Conservation (phyloP, 1,284 basidiomycete species). For the Rhodotorula sp. region DNA sequence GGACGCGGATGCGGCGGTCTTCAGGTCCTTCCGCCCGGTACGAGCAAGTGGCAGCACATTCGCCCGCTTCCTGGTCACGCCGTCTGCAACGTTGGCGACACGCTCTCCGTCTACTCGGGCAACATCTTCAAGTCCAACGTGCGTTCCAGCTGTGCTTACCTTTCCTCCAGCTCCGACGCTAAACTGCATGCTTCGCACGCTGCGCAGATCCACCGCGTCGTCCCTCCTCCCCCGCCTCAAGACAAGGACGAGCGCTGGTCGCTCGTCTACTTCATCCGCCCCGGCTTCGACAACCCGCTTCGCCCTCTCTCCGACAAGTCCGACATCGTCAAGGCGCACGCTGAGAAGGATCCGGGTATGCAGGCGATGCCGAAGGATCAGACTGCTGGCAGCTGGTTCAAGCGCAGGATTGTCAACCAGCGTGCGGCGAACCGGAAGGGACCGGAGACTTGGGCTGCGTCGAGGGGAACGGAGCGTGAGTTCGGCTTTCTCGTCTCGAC, state of each 20-base stretch:
- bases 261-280: slow-evolving; percentile 28
- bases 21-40: slow-evolving; percentile 41
- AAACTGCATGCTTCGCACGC: not conserved
- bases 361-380: slow-evolving; percentile 12
- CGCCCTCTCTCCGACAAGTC: slow-evolving; percentile 12
- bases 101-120: slow-evolving; percentile 47
- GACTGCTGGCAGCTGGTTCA: slow-evolving; percentile 33
- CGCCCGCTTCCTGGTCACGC: slow-evolving; percentile 38
- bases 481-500: too few relatives aligned
- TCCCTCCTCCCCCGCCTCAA: slow-evolving; percentile 41
- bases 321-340: slow-evolving; percentile 15
- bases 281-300: slow-evolving; percentile 20
- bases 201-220: slow-evolving; percentile 58
- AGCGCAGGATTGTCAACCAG: slow-evolving; percentile 20
- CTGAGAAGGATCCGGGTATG: slow-evolving; percentile 24
- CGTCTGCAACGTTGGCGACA: slow-evolving; percentile 43
- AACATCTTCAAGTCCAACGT: slow-evolving; percentile 36
- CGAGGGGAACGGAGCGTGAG: slow-evolving; percentile 42
- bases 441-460: slow-evolving; percentile 26
- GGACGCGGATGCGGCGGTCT: slow-evolving; percentile 41
- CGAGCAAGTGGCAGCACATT: slow-evolving; percentile 41
- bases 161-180: not conserved
- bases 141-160: not conserved
- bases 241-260: slow-evolving; percentile 31
- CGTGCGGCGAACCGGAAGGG: slow-evolving; percentile 30